Evolutionary conservation across 768 basidiomycete species (phyloP).

Genomic region (Hypholoma fasciculare): DNA sequence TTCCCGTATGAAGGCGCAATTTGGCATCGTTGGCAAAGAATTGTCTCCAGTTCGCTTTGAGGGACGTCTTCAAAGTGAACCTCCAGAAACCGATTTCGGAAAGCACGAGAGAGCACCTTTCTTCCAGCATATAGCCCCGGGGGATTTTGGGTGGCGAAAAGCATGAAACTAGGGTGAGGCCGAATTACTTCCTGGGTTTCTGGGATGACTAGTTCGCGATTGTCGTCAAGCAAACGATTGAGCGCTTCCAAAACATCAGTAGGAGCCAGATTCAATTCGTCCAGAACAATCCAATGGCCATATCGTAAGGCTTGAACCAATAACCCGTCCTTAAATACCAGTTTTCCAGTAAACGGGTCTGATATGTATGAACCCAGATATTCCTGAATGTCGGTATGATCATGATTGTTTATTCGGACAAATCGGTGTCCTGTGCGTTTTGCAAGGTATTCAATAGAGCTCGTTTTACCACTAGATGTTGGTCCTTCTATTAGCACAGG

Average conservation of each 20-base stretch:
- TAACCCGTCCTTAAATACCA: conserved; percentile 92
- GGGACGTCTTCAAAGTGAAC: conserved; percentile 98
- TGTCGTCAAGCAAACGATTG: conserved; percentile 95
- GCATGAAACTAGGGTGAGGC: conserved; percentile 95
- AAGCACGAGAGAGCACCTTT: conserved; percentile 92
- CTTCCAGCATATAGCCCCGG: conserved; percentile 94
- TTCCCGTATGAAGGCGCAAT: conserved; percentile 95
- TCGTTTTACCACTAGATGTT: conserved; percentile 97
- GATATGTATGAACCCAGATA: conserved; percentile 97
- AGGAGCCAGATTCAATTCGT: conserved; percentile 96
- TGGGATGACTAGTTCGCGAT: conserved; percentile 92
- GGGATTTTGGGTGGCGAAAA: conserved; percentile 98
- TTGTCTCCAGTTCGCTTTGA: conserved; percentile 88
- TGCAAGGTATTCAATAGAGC: conserved; percentile 94
- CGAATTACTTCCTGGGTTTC: conserved; percentile 94
- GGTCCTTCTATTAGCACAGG: conserved; percentile 98
- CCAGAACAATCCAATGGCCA: conserved; percentile 97
- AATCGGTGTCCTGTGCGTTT: conserved; percentile 91
- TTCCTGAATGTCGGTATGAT: conserved; percentile 99
- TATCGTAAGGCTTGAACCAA: conserved; percentile 88
- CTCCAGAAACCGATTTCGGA: conserved; percentile 96
- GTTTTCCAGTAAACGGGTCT: conserved; percentile 88
- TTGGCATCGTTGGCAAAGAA: conserved; percentile 87
- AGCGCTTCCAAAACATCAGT: conserved; percentile 98
- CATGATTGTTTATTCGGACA: conserved; percentile 99